Evolutionary conservation across 495 filamentous ascomycete species (phyloP), one percentile per base, ranked within the genome.

Genomic region (Lophiotrema nucula): DNA sequence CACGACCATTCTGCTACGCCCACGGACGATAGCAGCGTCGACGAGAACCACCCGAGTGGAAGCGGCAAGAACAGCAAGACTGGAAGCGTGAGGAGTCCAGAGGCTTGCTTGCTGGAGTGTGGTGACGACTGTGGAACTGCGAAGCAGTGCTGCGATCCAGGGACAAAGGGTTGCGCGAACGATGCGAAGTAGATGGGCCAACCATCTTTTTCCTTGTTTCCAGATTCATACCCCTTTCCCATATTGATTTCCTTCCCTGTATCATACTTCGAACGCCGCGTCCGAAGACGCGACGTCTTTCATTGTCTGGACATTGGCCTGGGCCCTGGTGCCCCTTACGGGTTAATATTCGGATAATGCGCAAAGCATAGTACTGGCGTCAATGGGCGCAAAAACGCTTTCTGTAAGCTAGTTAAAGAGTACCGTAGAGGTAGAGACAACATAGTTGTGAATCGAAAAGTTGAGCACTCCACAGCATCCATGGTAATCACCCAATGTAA

Each of bases 81-180:
- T 15, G 74, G 72, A 26, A 84, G 83, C 68, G 56, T 82, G 68
- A 78, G 72, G 41, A 79, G 82, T 25, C 72, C 79, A 2, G 78
- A 84, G 37, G 76, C 81, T 2, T 97, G 92, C 66, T 75, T 97
- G 45, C 69, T 97, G 11, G 89, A 92, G 47, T 97, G 92, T 48
- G 87, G 89, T 5, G 89, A 95, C 56, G 82, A 89, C 52, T 97
- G 92, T 65, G 80, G 77, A 15, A 80, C 76, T 0, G 81, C 79
- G 49, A 84, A 75, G 51, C 76, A 89, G 48, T 98, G 92, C 72
- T 97, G 90, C 21, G 46, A 45, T 58, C 45, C 49, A 16, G 59
- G 23, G 28, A 55, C 15, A 35, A 60, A 50, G 21, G 47, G 35
- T 23, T 53, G 60, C 42, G 33, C 24, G n/a, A n/a, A n/a, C 3